Base-by-base conservation (phyloP, 2,329 filamentous ascomycete species). In the Cladosporium oxysporum region DNA sequence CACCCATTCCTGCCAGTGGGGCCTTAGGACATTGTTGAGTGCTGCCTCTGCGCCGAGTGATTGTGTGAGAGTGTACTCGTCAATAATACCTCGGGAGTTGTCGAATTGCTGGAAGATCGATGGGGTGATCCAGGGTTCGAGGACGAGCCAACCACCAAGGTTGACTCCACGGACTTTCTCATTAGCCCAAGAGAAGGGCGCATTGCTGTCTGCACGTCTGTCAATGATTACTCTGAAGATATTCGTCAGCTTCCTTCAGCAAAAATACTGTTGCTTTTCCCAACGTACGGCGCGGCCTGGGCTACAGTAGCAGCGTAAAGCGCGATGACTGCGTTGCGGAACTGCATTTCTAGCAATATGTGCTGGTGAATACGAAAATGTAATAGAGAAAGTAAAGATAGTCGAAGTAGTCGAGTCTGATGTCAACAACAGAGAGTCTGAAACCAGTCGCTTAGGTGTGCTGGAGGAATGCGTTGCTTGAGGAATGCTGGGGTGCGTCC, bases 51-150 rank as follows among this genome's bases (percentile, higher is more conserved):
- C 73, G 3, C 84, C 84, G 7, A 87, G 78, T 57, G 80, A 79
- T 69, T 85, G 65, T 28, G 60, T 62, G 8, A 61, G 37, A 0
- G 83, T 85, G 71, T 79, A 85, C 69, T 85, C 84, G 67, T 85
- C 84, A 14, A 84, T 75, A 53, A 83, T 77, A 73, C 61, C 70
- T 65, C 66, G 70, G 70, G 62, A 71, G 70, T 60, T 52, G 5
- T 52, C 72, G 69, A 49, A 72, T 67, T 64, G 69, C 57, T 86
- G 82, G 70, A 88, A 89, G 66, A 89, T 79, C 18, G 84, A 86
- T 2, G 87, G 86, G 2, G 85, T 88, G 63, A 88, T 88, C 85
- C 85, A 88, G 18, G 86, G 86, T 76, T 89, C 87, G 5, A 88
- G 79, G 7, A 89, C 84, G 55, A 88, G 83, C 86, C 87, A 88